Evolutionary conservation across 2,329 filamentous ascomycete genomes (phyloP).

Genomic region (Colletotrichum caudatum): DNA sequence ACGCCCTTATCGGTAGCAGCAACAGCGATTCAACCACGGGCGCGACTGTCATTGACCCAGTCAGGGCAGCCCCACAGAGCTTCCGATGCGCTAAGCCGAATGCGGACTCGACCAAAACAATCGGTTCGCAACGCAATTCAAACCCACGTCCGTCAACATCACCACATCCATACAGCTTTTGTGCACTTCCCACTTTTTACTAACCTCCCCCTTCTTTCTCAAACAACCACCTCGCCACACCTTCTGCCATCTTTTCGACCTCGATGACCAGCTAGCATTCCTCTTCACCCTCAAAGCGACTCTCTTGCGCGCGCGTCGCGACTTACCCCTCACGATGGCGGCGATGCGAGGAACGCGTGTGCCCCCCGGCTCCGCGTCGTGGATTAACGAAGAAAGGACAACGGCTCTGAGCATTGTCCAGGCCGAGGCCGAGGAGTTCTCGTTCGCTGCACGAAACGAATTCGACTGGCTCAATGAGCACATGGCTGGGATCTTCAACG

Average conservation of each 20-base stretch:
- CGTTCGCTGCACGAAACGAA: conserved; percentile 92
- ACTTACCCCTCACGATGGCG: conserved; percentile 44
- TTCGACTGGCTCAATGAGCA: conserved; percentile 99
- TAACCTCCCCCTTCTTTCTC: conserved; percentile 42
- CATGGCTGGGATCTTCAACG: conserved; percentile 93
- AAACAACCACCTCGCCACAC: conserved; percentile 28
- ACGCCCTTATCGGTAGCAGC: conserved; percentile 30
- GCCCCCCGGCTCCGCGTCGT: conserved; percentile 83
- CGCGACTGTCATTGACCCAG: conserved; percentile 39
- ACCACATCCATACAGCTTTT: conserved; percentile 35
- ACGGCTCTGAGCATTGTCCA: conserved; percentile 81
- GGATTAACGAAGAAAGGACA: conserved; percentile 86
- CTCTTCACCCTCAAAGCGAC: conserved; percentile 33
- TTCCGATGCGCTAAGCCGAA: conserved; percentile 49
- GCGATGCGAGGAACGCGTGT: conserved; percentile 69
- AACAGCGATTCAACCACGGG: conserved; percentile 22
- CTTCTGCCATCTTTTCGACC: conserved; percentile 29
- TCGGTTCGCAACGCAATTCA: conserved; percentile 40
- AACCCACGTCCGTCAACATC: conserved; percentile 41
- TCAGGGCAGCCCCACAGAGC: conserved; percentile 31
- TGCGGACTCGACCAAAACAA: conserved; percentile 56
- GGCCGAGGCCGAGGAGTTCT: conserved; percentile 91
- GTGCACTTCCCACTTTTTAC: conserved; percentile 40
- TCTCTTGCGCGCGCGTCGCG: conserved; percentile 34
- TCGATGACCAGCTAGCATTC: conserved; percentile 43